Percentiles rank a stretch among this genome's conserved stretches.
Evolutionary conservation across 2,329 filamentous ascomycete species (phyloP).

Genomic region (Chrysoporthe austroafricana): DNA sequence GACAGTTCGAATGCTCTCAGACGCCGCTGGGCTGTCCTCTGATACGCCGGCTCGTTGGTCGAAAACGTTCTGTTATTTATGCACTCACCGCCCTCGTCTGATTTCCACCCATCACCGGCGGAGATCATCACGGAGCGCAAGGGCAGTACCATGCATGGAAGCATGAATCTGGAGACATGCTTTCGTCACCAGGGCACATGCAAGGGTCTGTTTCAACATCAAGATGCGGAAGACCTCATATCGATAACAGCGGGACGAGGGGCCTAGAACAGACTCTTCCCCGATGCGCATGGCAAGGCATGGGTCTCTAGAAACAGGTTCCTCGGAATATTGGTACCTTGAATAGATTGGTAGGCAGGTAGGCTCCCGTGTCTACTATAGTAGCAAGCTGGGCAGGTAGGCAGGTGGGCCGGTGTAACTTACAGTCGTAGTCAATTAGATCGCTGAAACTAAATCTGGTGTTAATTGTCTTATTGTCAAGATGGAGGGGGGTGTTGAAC

Average conservation of each 20-base stretch:
- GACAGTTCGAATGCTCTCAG: not conserved
- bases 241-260: slow-evolving; percentile 18
- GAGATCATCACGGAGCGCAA: slow-evolving; percentile 9
- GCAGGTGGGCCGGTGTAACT: not conserved
- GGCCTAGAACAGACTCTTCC: slow-evolving; percentile 13
- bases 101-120: slow-evolving; percentile 6
- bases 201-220: slow-evolving; percentile 27
- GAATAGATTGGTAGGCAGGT: slow-evolving; percentile 6
- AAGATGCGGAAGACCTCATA: not conserved
- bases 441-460: not conserved
- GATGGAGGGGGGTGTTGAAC: not conserved
- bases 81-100: slow-evolving; percentile 20
- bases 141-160: not conserved
- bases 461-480: not conserved
- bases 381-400: not conserved
- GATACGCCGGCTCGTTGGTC: not conserved
- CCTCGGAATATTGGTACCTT: slow-evolving; percentile 1
- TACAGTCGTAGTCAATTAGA: not conserved
- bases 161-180: slow-evolving; percentile 15
- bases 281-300: slow-evolving; percentile 4
- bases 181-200: not conserved
- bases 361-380: not conserved
- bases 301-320: slow-evolving; percentile 15
- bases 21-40: slow-evolving; percentile 9
- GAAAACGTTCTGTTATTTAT: slow-evolving; percentile 17